Base-by-base conservation (phyloP, 1,284 basidiomycete species). In the Cystobasidium slooffiae region DNA sequence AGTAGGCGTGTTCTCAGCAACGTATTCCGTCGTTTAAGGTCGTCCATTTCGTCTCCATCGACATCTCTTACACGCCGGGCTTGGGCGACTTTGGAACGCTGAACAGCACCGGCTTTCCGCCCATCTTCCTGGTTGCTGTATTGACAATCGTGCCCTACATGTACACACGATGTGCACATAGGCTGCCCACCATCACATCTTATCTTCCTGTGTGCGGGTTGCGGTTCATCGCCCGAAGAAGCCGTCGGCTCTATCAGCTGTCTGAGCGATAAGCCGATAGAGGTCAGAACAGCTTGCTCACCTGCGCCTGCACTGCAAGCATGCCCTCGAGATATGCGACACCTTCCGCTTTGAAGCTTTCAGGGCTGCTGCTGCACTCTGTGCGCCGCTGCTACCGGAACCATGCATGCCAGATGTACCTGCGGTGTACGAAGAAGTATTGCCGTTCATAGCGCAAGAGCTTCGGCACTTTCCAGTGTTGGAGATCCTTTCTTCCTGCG, bases 101-200 rank as follows among this genome's bases (percentile, higher is more conserved):
- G 53, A 3, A 47, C 44, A 16, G 67, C 67, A n/a, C 58, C 68
- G 7, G 56, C 46, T 37, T 52, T 59, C n/a, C 68, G 58, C 6
- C 58, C 68, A 62, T 70, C 58, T 43, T 52, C 58, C 37, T 51
- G 56, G 6, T 16, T 61, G 46, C 68, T 70, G 37, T 70, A 70
- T 41, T 61, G 46, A 41, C 68, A 70, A 20, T 47, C 51, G 44
- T 70, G 68, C 18, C 47, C 55, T 9, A 52, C 47, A 24, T 47
- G 46, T 12, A 46, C 41, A 37, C 68, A 70, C 4, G 56, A 44
- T 12, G 43, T 18, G 37, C 68, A 70, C 47, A 43, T 39, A 2
- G 68, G 68, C 31, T 70, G 68, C 24, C 31, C 22, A 12, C 58
- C 68, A 39, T 53, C 68, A 49, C 68, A 70, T 8, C 56, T 41